Conservation (phyloP, 805 yeast species). For the Saturnispora sekii region DNA sequence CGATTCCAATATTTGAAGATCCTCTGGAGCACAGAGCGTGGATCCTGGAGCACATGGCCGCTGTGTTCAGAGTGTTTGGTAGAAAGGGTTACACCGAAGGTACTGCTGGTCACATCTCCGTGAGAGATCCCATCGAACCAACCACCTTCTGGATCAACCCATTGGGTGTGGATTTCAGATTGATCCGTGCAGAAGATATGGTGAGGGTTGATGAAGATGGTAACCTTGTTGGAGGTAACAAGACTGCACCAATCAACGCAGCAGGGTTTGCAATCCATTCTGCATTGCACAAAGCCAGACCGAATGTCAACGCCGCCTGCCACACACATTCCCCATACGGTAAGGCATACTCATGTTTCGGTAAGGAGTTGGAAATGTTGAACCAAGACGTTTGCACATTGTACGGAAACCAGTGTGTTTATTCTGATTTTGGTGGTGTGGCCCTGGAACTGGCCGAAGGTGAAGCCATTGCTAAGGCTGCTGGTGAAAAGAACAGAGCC, state of each 20-base stretch:
- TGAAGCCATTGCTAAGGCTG: slow-evolving; percentile 45
- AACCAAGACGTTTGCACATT: slow-evolving; percentile 70
- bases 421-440: slow-evolving; percentile 67
- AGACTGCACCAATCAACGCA: slow-evolving; percentile 39
- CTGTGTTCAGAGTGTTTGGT: slow-evolving; percentile 76
- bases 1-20: slow-evolving; percentile 43
- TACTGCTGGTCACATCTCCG: slow-evolving; percentile 76
- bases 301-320: slow-evolving; percentile 63
- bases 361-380: slow-evolving; percentile 62
- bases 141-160: slow-evolving; percentile 86
- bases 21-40: slow-evolving; percentile 41
- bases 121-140: slow-evolving; percentile 77
- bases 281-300: slow-evolving; percentile 56
- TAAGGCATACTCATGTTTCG: slow-evolving; percentile 56
- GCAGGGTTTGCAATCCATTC: slow-evolving; percentile 69
- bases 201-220: slow-evolving; percentile 57
- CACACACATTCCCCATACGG: slow-evolving; percentile 62
- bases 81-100: slow-evolving; percentile 71
- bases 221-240: slow-evolving; percentile 48
- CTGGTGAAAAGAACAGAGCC: slow-evolving; percentile 48
- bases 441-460: slow-evolving; percentile 64
- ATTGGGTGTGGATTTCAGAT: slow-evolving; percentile 63
- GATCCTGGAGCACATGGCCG: slow-evolving; percentile 69
- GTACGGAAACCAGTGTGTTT: slow-evolving; percentile 58
- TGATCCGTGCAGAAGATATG: slow-evolving; percentile 51